Percentiles rank a stretch among this genome's conserved stretches.
These are phyloP conservation scores for Pestalotiopsis sp. DNA, from an alignment of 2,329 filamentous ascomycete species.

Conservation along the genomic window DNA sequence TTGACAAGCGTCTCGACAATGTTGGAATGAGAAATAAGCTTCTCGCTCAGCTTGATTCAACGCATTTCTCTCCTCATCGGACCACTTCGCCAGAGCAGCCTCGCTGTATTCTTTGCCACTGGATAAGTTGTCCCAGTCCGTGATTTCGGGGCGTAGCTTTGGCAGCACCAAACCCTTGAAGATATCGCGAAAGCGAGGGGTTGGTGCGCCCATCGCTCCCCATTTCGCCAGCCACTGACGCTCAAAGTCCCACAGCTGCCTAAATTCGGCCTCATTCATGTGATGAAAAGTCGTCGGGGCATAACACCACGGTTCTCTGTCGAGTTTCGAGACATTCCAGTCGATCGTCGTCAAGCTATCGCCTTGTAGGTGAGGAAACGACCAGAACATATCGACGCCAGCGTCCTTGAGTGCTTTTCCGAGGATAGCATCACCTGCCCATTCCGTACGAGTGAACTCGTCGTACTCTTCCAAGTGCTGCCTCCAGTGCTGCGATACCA, in stretches of 20 bases:
- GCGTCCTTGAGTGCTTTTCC: slow-evolving; percentile 48
- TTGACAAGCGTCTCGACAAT: slow-evolving; percentile 20
- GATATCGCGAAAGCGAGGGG: slow-evolving; percentile 31
- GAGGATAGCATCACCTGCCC: slow-evolving; percentile 53
- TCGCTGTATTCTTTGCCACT: slow-evolving; percentile 24
- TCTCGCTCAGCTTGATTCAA: slow-evolving; percentile 19
- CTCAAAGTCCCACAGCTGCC: slow-evolving; percentile 47
- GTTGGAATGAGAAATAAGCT: slow-evolving; percentile 19
- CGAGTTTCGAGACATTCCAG: slow-evolving; percentile 41
- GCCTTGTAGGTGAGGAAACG: slow-evolving; percentile 47
- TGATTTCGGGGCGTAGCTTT: slow-evolving; percentile 20
- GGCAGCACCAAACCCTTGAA: slow-evolving; percentile 29
- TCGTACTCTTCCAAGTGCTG: slow-evolving; percentile 44
- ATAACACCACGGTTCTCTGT: slow-evolving; percentile 49
- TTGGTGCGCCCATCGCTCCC: slow-evolving; percentile 5
- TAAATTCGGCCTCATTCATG: slow-evolving; percentile 42
- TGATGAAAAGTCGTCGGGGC: slow-evolving; percentile 52
- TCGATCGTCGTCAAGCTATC: slow-evolving; percentile 43
- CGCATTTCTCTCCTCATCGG: neutral
- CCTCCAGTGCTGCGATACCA: slow-evolving; percentile 43
- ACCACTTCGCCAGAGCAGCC: slow-evolving; percentile 16
- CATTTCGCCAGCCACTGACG: slow-evolving; percentile 31
- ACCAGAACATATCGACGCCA: slow-evolving; percentile 44
- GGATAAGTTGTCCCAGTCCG: slow-evolving; percentile 34
- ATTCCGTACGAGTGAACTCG: slow-evolving; percentile 45